Evolutionary conservation across 2,329 filamentous ascomycete species (phyloP).

Genomic region (Apiospora aurea): DNA sequence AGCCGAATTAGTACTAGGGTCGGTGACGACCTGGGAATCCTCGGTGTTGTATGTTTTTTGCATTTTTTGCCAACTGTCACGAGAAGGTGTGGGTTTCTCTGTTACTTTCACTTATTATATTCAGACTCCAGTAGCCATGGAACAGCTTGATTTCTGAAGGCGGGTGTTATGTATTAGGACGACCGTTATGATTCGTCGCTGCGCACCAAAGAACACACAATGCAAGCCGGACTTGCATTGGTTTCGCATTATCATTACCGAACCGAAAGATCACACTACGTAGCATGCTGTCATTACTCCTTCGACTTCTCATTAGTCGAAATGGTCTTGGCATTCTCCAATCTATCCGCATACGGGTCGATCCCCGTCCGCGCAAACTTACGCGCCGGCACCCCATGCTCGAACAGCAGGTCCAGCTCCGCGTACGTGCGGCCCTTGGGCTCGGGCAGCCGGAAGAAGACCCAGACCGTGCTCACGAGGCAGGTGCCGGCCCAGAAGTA

Average conservation of each 20-base stretch:
- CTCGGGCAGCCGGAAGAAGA: constrained; percentile 60
- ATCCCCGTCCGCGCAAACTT: constrained; percentile 49
- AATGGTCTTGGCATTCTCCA: not conserved
- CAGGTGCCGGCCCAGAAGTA: constrained; percentile 58
- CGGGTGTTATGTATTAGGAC: not conserved
- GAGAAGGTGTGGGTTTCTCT: too few species aligned
- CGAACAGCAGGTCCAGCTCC: constrained; percentile 52
- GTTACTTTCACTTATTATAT: too few species aligned
- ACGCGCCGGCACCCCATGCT: constrained; percentile 47
- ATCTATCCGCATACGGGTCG: constrained; percentile 43
- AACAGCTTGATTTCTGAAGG: not conserved
- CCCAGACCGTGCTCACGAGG: constrained; percentile 56
- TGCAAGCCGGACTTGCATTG: not conserved
- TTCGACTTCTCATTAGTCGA: not conserved
- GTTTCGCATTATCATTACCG: not conserved
- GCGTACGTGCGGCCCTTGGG: constrained; percentile 57
- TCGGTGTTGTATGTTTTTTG: too few species aligned
- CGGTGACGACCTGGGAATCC: too few species aligned
- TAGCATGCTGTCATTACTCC: not conserved
- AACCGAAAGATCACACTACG: not conserved
- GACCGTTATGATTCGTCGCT: not conserved
- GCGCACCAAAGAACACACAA: not conserved
- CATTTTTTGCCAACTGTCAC: too few species aligned
- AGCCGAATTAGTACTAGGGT: too few species aligned
- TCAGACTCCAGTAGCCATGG: too few species aligned